Conservation (phyloP, 2,329 filamentous ascomycete genomes). For the Ciborinia camelliae region DNA sequence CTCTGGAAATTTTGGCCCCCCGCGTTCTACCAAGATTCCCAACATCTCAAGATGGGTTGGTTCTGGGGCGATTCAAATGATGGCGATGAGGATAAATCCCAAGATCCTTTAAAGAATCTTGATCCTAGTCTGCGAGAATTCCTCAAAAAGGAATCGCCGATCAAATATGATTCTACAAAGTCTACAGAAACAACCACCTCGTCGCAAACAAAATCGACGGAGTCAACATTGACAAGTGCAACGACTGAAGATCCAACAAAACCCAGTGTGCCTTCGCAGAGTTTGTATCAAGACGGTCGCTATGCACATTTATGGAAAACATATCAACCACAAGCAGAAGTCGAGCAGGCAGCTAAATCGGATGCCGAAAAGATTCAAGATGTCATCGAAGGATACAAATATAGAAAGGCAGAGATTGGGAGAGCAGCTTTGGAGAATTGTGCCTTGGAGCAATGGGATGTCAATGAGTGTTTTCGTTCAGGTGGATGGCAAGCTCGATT, state of each 20-base stretch:
- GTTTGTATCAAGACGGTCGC: conserved; percentile 64
- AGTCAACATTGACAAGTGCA: conserved; percentile 19
- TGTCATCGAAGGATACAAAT: conserved; percentile 80
- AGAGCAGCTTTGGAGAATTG: conserved; percentile 90
- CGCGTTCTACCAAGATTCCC: not conserved
- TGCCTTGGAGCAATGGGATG: conserved; percentile 77
- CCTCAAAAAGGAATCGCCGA: conserved; percentile 62
- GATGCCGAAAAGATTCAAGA: conserved; percentile 78
- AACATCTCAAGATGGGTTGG: conserved; percentile 36
- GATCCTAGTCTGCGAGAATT: conserved; percentile 64
- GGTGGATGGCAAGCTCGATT: conserved; percentile 66
- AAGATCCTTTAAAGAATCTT: conserved; percentile 58
- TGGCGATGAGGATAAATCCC: conserved; percentile 29
- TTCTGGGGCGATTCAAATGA: conserved; percentile 35
- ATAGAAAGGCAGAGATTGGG: conserved; percentile 73
- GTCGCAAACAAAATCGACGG: conserved; percentile 15
- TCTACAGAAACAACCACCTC: conserved; percentile 22
- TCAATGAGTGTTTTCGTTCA: conserved; percentile 75
- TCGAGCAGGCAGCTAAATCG: conserved; percentile 66
- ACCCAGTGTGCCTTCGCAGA: conserved; percentile 41
- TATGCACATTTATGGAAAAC: conserved; percentile 91
- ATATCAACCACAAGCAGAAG: conserved; percentile 69
- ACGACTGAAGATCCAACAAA: conserved; percentile 18
- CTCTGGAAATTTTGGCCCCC: conserved; percentile 8
- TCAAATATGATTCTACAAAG: conserved; percentile 41